Conservation (phyloP, 805 yeast species). For the Candida ipomoeae region DNA sequence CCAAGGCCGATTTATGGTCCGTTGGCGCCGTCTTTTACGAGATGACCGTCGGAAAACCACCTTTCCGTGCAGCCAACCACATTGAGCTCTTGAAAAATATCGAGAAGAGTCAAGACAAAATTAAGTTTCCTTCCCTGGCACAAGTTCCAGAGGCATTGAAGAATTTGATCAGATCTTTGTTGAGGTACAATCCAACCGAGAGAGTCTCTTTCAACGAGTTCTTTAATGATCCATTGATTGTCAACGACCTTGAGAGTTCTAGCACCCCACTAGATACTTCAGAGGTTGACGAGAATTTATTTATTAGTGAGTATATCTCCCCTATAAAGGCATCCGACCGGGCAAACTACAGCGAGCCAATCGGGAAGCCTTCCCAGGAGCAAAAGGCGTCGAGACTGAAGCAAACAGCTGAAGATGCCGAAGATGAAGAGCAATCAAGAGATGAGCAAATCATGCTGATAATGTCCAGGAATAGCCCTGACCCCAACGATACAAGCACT, state of each 20-base stretch:
- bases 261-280: constrained; percentile 63
- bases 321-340: constrained; percentile 31
- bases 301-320: constrained; percentile 76
- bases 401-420: neutral
- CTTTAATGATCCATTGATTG: constrained; percentile 67
- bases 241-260: constrained; percentile 46
- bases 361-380: constrained; percentile 4
- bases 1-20: constrained; percentile 97
- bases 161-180: constrained; percentile 65
- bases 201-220: constrained; percentile 87
- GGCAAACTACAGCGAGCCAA: constrained; percentile 19
- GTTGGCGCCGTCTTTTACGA: constrained; percentile 96
- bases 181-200: constrained; percentile 81
- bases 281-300: constrained; percentile 70
- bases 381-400: neutral
- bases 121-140: constrained; percentile 68
- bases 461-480: constrained; percentile 42
- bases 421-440: constrained; percentile 12
- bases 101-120: constrained; percentile 73
- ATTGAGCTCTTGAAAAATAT: constrained; percentile 84
- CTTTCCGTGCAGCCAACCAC: constrained; percentile 90
- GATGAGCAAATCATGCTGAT: constrained; percentile 47
- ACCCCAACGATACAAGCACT: constrained; percentile 27
- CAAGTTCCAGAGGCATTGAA: constrained; percentile 63
- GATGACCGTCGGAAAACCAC: constrained; percentile 95